Base-by-base conservation (phyloP, 176 grass and related monocot genomes). In the Phoenix dactylifera region DNA sequence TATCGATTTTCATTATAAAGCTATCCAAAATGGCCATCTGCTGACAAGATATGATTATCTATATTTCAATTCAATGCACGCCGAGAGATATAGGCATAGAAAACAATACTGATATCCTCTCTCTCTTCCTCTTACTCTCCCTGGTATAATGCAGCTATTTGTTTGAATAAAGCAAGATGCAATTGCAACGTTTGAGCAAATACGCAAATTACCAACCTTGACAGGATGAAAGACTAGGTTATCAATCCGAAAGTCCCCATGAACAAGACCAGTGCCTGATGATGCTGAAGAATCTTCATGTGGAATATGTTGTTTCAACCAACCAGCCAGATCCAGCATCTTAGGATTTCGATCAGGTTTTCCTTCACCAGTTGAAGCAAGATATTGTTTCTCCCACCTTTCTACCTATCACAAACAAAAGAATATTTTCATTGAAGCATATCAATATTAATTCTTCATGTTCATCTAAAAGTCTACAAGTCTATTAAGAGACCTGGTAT, bases 191-290 rank as follows among this genome's bases (percentile, higher is more conserved):
- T 7, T 44, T 14, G 35, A 44, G 35, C 4, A 7, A 44, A 44
- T 32, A 14, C 9, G 53, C 28, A 52, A 69, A 39, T 24, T 59
- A 62, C 71, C 54, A 63, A 89, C 92, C 83, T 97, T 81, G 16
- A 64, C 77, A 60, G 87, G 93, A 57, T 97, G 93, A 29, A 97
- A 97, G 75, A 97, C 62, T 24, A 97, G 78, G 77, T 97, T 97
- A 80, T 88, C 92, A 55, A 90, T 32, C 26, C 87, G 77, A 65
- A 79, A 97, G 69, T 97, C 92, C 63, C 92, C 92, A 70, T 97
- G 92, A 69, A 97, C 92, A 62, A 97, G 72, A 29, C 87, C 87
- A 19, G 81, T 91, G 71, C 75, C 75, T 18, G 68, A 64, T 70
- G 59, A 65, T 50, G 58, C 35, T 0, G 30, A 88, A 52, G 84